phyloP scores from a whole-genome alignment of 257 asterid genomes.

The Solanum stenotomum region DNA sequence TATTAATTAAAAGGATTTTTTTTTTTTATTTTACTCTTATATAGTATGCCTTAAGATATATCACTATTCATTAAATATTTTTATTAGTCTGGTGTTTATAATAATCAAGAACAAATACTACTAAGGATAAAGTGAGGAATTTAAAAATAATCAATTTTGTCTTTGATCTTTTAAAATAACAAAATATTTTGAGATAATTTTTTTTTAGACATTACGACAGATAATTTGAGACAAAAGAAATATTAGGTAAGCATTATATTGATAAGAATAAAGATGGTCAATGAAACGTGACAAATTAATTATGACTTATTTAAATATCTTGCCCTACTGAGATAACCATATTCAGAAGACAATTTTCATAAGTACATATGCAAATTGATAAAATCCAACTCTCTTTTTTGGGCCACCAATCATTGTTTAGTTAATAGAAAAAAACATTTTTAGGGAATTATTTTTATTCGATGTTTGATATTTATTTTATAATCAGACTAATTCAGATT shows the following conservation, averaged over 20 bases:
- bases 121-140: not conserved
- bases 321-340: not conserved
- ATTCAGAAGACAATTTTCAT: not conserved
- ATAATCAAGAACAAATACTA: not conserved
- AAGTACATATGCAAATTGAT: not conserved
- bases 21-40: not conserved
- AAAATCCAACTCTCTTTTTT: not conserved
- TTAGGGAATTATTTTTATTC: not conserved
- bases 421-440: not conserved
- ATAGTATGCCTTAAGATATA: not conserved
- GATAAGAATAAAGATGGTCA: not conserved
- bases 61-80: not conserved
- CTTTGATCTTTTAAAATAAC: not conserved
- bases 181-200: not conserved
- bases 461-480: not conserved
- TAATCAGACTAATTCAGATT: not conserved
- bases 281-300: not conserved
- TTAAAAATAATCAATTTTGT: too few species aligned
- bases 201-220: not conserved
- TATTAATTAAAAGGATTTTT: fast-evolving
- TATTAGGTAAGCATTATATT: not conserved
- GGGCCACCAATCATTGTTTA: not conserved
- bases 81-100: not conserved
- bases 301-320: not conserved
- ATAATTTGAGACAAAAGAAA: not conserved